phyloP scores from a whole-genome alignment of 2,329 filamentous ascomycete species.

The Cadophora sp. region DNA sequence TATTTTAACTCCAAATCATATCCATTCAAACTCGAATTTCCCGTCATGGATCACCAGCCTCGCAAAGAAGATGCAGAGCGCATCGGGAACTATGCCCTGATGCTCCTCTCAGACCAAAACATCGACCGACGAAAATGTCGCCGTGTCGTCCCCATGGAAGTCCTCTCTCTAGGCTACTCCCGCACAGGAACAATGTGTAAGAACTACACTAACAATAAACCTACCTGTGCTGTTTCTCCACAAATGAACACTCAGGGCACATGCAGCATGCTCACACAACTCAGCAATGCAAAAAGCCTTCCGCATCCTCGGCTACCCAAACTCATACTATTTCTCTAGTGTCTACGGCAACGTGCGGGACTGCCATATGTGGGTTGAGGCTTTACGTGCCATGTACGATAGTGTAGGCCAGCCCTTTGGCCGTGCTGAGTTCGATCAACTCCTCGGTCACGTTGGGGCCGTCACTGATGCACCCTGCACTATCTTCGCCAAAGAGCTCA shows the following conservation, averaged over 20 bases:
- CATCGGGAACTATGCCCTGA: constrained; percentile 5
- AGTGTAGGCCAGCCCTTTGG: neutral
- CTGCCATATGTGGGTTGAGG: constrained; percentile 11
- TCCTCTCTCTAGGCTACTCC: constrained; percentile 17
- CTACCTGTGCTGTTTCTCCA: no score
- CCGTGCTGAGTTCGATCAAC: neutral
- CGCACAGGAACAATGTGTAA: constrained; percentile 22
- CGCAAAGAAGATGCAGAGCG: neutral
- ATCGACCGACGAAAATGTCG: constrained; percentile 5
- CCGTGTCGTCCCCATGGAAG: constrained; percentile 12
- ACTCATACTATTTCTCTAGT: constrained; percentile 20
- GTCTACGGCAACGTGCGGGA: constrained; percentile 8
- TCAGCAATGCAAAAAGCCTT: constrained; percentile 22
- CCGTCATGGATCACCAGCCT: neutral
- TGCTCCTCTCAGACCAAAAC: neutral
- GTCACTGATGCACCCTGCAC: constrained; percentile 46
- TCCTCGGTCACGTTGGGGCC: constrained; percentile 19
- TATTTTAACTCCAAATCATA: no score
- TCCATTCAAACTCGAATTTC: no score
- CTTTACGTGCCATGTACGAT: constrained; percentile 4
- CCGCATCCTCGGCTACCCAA: constrained; percentile 16
- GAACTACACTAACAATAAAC: neutral
- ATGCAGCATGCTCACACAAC: neutral
- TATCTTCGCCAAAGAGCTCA: constrained; percentile 47
- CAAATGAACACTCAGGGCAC: no score